Evolutionary conservation across 805 yeast genomes (phyloP), one percentile per base, ranked within the genome.

Genomic region (Lipomyces japonicus): DNA sequence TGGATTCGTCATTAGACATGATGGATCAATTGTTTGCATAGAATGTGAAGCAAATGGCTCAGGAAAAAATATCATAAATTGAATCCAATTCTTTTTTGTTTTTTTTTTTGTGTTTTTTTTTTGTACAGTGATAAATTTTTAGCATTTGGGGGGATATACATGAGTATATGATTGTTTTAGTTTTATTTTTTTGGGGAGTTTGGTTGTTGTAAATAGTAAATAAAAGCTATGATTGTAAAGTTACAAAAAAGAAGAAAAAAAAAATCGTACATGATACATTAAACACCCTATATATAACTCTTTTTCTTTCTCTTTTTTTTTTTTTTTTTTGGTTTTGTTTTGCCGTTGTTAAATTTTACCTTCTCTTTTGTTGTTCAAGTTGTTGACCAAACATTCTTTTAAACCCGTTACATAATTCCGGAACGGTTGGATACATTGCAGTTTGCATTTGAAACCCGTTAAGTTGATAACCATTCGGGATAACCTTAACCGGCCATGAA

Each of bases 401-500:
- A 81, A 93, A 93, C 16, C 99, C 99, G 63, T 93, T 93, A 72
- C 96, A 86, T 62, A 93, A 75, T 50, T 84, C 79, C 56, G 80
- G 80, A 75, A 91, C 89, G 67, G 85, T 89, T n/a, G 96, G 91
- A 65, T 93, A 93, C 25, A 81, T 77, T 64, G 85, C 86, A 14
- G 82, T 82, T 65, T 81, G 82, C 65, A 93, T 73, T 63, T 80
- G 81, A 30, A 44, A 60, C 2, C 97, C 97, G 51, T 82, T 83
- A n/a, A n/a, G n/a, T 14, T 34, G 37, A 34, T 34, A 34, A 2
- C 97, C 97, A 51, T 82, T 82, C 24, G 93, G 89, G 46, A 85
- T 82, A n/a, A 87, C 87, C 68, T 81, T 84, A 36, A 93, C 96
- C 63, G 87, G 86, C 95, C 97, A 87, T 2, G 87, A 81, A 62